Percentiles rank a stretch among this genome's conserved stretches.
phyloP scores from a whole-genome alignment of 139 green algal species.

The Mesotaenium endlicherianum region DNA sequence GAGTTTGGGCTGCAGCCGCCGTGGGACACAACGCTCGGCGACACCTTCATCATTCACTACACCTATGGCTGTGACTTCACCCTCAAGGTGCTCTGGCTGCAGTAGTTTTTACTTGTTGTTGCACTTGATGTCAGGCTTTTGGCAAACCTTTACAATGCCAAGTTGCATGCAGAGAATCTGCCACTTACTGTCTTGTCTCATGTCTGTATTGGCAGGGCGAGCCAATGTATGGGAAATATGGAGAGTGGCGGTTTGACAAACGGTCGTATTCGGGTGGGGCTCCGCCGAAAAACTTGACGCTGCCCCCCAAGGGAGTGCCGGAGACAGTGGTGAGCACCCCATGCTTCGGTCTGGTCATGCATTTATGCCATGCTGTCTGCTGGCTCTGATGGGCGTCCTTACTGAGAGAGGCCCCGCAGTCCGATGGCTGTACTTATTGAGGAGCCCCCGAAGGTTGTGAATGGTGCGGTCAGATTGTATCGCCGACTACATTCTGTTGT shows the following conservation, averaged over 20 bases:
- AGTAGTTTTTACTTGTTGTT: too few relatives aligned
- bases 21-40: conserved; percentile 72
- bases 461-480: too few relatives aligned
- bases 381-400: too few relatives aligned
- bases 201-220: conserved; percentile 31
- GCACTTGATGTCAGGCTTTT: too few relatives aligned
- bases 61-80: conserved; percentile 96
- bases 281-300: conserved; percentile 55
- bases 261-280: conserved; percentile 65
- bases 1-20: conserved; percentile 85
- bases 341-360: background rate
- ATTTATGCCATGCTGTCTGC: background rate
- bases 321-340: conserved; percentile 29
- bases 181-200: too few relatives aligned
- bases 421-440: too few relatives aligned
- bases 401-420: too few relatives aligned
- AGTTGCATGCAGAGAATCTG: too few relatives aligned
- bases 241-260: conserved; percentile 95
- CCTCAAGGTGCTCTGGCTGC: conserved; percentile 42
- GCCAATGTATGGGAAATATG: conserved; percentile 66
- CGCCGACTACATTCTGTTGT: too few relatives aligned
- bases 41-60: conserved; percentile 94
- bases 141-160: too few relatives aligned
- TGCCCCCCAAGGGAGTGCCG: conserved; percentile 55
- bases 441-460: too few relatives aligned